Evolutionary conservation across 805 yeast genomes (phyloP).

Genomic region (Schwanniomyces sp.): DNA sequence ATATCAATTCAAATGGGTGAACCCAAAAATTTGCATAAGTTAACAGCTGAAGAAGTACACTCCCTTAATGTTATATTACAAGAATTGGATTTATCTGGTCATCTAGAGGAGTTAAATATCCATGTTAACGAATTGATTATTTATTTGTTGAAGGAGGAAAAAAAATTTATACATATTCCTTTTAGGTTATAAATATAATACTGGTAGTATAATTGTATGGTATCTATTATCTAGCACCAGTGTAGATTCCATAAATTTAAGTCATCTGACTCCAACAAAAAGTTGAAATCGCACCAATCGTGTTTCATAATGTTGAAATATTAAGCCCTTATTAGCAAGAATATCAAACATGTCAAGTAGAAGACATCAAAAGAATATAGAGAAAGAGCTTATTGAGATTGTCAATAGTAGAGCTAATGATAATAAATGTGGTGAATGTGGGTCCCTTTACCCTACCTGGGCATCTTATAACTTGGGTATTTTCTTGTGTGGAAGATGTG

Average conservation of each 20-base stretch:
- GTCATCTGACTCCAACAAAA: background rate
- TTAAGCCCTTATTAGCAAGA: background rate
- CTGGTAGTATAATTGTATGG: background rate
- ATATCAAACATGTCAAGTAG: slow-evolving; percentile 20
- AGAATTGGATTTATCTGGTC: slow-evolving; percentile 1
- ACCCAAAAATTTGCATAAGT: slow-evolving; percentile 3
- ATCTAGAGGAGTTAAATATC: slow-evolving; percentile 3
- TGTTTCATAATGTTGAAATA: background rate
- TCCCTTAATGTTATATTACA: slow-evolving; percentile 1
- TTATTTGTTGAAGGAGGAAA: slow-evolving; percentile 3
- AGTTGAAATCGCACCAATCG: background rate
- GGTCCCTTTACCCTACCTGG: slow-evolving; percentile 64
- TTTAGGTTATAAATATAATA: too few species aligned
- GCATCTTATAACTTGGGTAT: slow-evolving; percentile 56
- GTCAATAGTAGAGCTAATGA: slow-evolving; percentile 58
- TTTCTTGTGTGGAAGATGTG: slow-evolving; percentile 83
- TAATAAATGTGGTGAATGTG: slow-evolving; percentile 82
- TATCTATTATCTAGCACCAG: background rate
- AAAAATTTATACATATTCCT: slow-evolving; percentile 5
- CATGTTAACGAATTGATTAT: slow-evolving; percentile 4
- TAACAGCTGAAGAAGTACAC: slow-evolving; percentile 1
- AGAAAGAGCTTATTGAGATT: slow-evolving; percentile 55
- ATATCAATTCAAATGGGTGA: slow-evolving; percentile 8
- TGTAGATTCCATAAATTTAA: background rate
- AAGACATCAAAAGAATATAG: slow-evolving; percentile 43